Base-by-base conservation (phyloP, 2,329 filamentous ascomycete species). In the Diaporthe citri region DNA sequence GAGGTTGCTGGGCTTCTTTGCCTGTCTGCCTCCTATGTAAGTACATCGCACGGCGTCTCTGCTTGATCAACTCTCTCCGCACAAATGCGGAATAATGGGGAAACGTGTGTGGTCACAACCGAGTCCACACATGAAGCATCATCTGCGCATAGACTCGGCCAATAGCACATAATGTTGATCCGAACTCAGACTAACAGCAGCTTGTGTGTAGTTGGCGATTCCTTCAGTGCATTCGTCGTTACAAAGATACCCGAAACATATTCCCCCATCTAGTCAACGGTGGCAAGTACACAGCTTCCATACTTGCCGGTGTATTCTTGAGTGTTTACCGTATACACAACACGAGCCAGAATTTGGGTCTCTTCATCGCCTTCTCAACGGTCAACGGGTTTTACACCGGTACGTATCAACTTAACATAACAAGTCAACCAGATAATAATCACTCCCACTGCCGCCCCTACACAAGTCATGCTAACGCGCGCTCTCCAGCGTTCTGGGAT, bases 251-350 rank as follows among this genome's bases (percentile, higher is more conserved):
- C 0, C 88, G 89, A 43, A 97, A 97, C 80, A 88, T 93, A 62
- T 98, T 98, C 81, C 97, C 97, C 0, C 97, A 99, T 84, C 88
- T 98, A 3, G 93, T 95, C 80, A 99, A 99, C 82, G 94, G 93
- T 78, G 95, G 93, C 22, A 99, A 99, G 85, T 99, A 99, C 83
- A 88, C 88, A 25, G 95, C 94, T 83, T 96, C 94, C 2, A 96
- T 98, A 75, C 78, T 95, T 20, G 93, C 93, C 78, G 95, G 95
- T 78, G 89, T 95, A 70, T 92, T 89, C 3, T 85, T 99, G 57
- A 97, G 94, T 71, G 82, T 98, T 48, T 98, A 96, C 82, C 94
- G 97, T 52, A 93, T 98, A 59, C 82, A 94, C 28, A 87, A 88
- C 56, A 88, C 86, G 0, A 84, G 85, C 1, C 82, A 84, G 1